A percentile compares a stretch with the other conserved stretches of the same genome.
phyloP scores from a whole-genome alignment of 2,329 filamentous ascomycete species.

The Colletotrichum sp. region DNA sequence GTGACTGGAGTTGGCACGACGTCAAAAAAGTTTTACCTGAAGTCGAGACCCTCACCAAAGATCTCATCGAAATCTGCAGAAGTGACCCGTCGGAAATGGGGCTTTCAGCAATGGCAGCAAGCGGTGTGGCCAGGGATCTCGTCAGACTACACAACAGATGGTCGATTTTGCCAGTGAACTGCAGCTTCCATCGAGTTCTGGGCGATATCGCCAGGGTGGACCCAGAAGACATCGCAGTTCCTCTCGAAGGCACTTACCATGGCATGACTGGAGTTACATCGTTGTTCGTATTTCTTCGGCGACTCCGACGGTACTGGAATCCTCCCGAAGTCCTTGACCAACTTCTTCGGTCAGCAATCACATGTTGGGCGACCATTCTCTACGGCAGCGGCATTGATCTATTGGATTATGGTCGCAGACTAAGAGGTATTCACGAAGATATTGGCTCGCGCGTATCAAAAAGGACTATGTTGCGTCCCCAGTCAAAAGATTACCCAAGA shows the following conservation, averaged over 20 bases:
- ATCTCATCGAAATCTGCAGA: fast-evolving
- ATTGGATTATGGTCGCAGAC: no score
- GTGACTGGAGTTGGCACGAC: neutral
- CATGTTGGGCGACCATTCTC: neutral
- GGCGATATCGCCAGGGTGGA: fast-evolving
- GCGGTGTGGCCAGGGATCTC: fast-evolving
- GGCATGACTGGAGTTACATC: fast-evolving
- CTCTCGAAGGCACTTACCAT: fast-evolving
- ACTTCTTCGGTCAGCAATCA: neutral
- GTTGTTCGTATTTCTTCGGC: fast-evolving
- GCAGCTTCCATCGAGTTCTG: neutral
- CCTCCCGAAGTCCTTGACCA: neutral
- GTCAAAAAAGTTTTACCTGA: neutral
- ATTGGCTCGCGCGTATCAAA: no score
- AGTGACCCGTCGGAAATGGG: no score
- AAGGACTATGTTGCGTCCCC: no score
- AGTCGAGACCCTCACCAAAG: neutral
- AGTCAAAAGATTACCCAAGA: no score
- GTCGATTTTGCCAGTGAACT: neutral
- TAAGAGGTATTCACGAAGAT: no score
- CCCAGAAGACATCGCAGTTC: neutral
- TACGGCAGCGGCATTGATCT: neutral
- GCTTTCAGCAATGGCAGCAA: neutral
- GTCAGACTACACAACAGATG: fast-evolving
- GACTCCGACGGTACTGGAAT: fast-evolving